Conservation (phyloP, 257 asterid species). For the Asclepias syriaca region DNA sequence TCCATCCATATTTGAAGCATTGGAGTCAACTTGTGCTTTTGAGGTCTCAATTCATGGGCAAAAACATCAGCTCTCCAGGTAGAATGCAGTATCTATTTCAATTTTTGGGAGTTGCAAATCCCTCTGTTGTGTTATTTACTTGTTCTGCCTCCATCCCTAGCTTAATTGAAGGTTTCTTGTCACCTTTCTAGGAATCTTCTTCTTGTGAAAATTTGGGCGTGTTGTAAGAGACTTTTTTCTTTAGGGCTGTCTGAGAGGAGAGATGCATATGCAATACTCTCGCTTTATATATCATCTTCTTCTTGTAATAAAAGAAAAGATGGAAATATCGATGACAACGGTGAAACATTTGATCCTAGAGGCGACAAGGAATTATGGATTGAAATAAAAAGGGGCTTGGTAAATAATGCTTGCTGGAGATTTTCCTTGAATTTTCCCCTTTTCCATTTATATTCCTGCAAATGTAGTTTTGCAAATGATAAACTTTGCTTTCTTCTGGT, state of each 20-base stretch:
- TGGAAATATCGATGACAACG: slow-evolving; percentile 29
- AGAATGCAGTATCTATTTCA: slow-evolving; percentile 16
- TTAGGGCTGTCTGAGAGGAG: slow-evolving; percentile 73
- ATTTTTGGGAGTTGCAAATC: slow-evolving; percentile 4
- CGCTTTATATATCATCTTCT: slow-evolving; percentile 53
- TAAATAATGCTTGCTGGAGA: slow-evolving; percentile 24
- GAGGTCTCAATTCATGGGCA: slow-evolving; percentile 48
- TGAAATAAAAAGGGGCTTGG: slow-evolving; percentile 89
- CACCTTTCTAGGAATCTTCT: slow-evolving; percentile 48
- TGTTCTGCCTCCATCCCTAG: neutral
- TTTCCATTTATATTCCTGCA: neutral
- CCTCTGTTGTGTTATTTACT: neutral
- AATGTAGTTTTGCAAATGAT: neutral
- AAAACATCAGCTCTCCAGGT: slow-evolving; percentile 54
- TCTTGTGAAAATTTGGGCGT: slow-evolving; percentile 56
- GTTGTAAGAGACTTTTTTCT: slow-evolving; percentile 63
- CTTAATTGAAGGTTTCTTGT: slow-evolving; percentile 14
- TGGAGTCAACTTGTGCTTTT: slow-evolving; percentile 33
- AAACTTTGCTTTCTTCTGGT: neutral
- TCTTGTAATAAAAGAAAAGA: slow-evolving; percentile 41
- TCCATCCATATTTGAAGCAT: slow-evolving; percentile 63
- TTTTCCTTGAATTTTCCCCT: neutral
- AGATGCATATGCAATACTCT: slow-evolving; percentile 80
- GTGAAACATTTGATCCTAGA: slow-evolving; percentile 47
- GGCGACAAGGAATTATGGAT: slow-evolving; percentile 62